Percentiles rank a stretch among this genome's conserved stretches.
phyloP scores from a whole-genome alignment of 805 yeast species.

The Monosporozyma siamensis region DNA sequence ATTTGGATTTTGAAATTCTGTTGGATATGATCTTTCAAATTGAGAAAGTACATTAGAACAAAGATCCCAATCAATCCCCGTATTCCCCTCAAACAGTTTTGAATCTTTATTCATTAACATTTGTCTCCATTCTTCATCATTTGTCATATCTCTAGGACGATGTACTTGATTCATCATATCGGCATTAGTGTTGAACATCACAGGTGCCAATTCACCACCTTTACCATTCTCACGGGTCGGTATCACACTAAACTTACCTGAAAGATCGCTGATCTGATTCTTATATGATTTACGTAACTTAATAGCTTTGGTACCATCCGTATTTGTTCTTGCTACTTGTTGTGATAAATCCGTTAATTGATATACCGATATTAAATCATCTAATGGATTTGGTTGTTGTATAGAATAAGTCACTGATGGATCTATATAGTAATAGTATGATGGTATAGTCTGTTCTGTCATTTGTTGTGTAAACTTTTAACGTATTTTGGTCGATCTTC shows the following conservation, averaged over 20 bases:
- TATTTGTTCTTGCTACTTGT: constrained; percentile 77
- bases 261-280: constrained; percentile 78
- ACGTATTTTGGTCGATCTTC: too few relatives aligned
- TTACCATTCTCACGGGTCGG: constrained; percentile 39
- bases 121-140: constrained; percentile 18
- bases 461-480: background rate
- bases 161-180: constrained; percentile 26
- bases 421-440: constrained; percentile 35
- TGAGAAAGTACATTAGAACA: constrained; percentile 25
- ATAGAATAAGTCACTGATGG: constrained; percentile 28
- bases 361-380: constrained; percentile 62
- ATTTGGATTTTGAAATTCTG: constrained; percentile 24
- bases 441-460: constrained; percentile 18
- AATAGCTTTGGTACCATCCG: constrained; percentile 85
- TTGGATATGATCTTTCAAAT: constrained; percentile 27
- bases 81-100: constrained; percentile 16
- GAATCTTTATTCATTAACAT: constrained; percentile 23
- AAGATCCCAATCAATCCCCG: constrained; percentile 25
- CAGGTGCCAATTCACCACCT: constrained; percentile 30
- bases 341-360: constrained; percentile 58
- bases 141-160: constrained; percentile 19
- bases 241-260: constrained; percentile 60
- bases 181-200: constrained; percentile 28
- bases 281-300: constrained; percentile 91
- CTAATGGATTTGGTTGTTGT: constrained; percentile 59